These are phyloP conservation scores for Cercophora newfieldiana DNA, from an alignment of 495 filamentous ascomycete genomes.

Conservation along the genomic window DNA sequence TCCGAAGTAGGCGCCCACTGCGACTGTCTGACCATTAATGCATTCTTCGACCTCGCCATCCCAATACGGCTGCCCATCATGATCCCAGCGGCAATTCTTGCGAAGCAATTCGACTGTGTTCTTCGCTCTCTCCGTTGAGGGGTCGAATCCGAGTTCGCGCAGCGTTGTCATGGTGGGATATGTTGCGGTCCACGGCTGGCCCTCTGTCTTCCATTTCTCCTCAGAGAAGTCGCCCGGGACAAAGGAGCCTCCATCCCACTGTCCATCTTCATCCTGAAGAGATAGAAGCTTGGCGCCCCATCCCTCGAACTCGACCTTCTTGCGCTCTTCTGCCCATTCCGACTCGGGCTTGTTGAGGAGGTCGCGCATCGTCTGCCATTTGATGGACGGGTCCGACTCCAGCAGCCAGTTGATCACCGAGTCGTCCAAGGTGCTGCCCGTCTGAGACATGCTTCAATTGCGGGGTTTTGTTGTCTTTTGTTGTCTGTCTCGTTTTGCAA, in stretches of 20 bases:
- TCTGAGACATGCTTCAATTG: not conserved
- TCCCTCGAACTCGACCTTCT: slow-evolving; percentile 4
- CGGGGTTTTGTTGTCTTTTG: not conserved
- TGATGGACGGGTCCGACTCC: not conserved
- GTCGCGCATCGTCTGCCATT: slow-evolving; percentile 1
- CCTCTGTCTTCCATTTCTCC: not conserved
- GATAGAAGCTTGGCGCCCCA: slow-evolving; percentile 1
- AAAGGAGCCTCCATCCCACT: slow-evolving; percentile 5
- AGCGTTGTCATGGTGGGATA: not conserved
- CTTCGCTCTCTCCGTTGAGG: not conserved
- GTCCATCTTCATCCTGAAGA: not conserved
- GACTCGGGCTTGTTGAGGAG: not conserved
- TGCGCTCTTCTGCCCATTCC: not conserved
- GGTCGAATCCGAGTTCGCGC: slow-evolving; percentile 2
- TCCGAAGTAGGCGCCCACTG: not conserved
- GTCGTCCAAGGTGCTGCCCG: not conserved
- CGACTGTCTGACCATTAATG: slow-evolving; percentile 4
- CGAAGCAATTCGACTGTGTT: not conserved
- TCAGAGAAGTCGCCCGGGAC: not conserved
- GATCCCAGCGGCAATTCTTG: slow-evolving; percentile 5
- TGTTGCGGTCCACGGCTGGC: not conserved
- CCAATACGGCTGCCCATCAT: slow-evolving; percentile 1
- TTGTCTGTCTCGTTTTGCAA: not conserved
- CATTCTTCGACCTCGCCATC: slow-evolving; percentile 8
- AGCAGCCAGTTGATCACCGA: not conserved